Conservation (phyloP, 768 basidiomycete genomes). For the Gautieria morchelliformis region DNA sequence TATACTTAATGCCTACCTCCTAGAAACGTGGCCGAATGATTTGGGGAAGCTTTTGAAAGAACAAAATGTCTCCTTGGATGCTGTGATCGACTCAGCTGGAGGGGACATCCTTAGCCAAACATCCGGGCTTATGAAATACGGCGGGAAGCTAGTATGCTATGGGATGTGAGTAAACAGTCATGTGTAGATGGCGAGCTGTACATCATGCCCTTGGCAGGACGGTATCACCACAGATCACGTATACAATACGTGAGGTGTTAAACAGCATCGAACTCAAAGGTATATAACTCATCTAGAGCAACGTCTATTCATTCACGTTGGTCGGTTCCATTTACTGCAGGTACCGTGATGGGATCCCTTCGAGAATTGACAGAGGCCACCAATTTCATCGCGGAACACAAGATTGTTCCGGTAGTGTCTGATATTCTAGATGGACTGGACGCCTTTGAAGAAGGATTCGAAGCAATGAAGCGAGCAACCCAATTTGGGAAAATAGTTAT, state of each 20-base stretch:
- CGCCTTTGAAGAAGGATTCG: slow-evolving; percentile 59
- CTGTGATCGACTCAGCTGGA: slow-evolving; percentile 63
- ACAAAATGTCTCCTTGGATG: slow-evolving; percentile 33
- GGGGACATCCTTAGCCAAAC: slow-evolving; percentile 50
- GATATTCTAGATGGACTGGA: slow-evolving; percentile 60
- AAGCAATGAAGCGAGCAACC: slow-evolving; percentile 47
- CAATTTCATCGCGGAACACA: slow-evolving; percentile 53
- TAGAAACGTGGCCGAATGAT: slow-evolving; percentile 44
- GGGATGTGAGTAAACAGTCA: slow-evolving; percentile 41
- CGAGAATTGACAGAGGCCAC: slow-evolving; percentile 67
- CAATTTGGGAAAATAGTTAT: slow-evolving; percentile 78
- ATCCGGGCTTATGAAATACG: slow-evolving; percentile 40
- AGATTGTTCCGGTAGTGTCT: slow-evolving; percentile 62
- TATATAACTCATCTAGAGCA: slow-evolving; percentile 18
- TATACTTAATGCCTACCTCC: background rate
- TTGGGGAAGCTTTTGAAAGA: slow-evolving; percentile 35
- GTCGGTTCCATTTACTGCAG: slow-evolving; percentile 25
- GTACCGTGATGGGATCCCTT: slow-evolving; percentile 78
- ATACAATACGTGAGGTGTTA: slow-evolving; percentile 74
- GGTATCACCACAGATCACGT: slow-evolving; percentile 42
- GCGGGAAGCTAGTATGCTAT: slow-evolving; percentile 53
- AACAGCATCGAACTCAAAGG: slow-evolving; percentile 68
- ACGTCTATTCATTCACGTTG: background rate
- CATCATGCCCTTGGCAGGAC: slow-evolving; percentile 36
- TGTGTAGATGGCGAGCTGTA: background rate